Conservation (phyloP, 2,329 filamentous ascomycete genomes). For the Scedosporium minutisporum region DNA sequence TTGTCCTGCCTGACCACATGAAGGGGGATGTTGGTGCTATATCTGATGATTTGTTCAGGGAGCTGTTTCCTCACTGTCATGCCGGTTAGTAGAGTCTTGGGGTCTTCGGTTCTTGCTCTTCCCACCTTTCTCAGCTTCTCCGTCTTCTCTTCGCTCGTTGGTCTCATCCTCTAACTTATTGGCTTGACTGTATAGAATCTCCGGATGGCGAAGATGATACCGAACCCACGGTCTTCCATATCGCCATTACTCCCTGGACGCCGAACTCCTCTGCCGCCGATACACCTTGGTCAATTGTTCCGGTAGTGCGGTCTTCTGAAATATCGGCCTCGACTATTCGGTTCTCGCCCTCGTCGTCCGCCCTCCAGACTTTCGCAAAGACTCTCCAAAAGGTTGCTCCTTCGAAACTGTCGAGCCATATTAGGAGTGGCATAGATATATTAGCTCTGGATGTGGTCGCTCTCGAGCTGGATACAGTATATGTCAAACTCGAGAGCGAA, state of each 20-base stretch:
- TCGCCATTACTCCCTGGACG: slow-evolving; percentile 67
- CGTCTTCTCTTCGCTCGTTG: background rate
- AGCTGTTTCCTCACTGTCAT: slow-evolving; percentile 61
- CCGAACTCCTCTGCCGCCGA: slow-evolving; percentile 49
- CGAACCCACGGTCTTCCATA: slow-evolving; percentile 41
- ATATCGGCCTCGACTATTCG: slow-evolving; percentile 71
- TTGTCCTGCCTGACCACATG: slow-evolving; percentile 77
- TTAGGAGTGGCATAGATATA: slow-evolving; percentile 73
- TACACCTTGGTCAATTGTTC: slow-evolving; percentile 75
- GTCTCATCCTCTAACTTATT: background rate
- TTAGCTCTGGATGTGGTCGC: slow-evolving; percentile 72
- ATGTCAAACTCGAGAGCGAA: slow-evolving; percentile 75
- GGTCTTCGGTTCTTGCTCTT: background rate
- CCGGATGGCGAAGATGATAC: slow-evolving; percentile 24
- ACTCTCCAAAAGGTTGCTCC: slow-evolving; percentile 64
- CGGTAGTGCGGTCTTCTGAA: slow-evolving; percentile 55
- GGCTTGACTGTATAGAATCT: background rate
- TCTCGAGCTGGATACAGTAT: slow-evolving; percentile 72
- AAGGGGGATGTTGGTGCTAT: slow-evolving; percentile 78
- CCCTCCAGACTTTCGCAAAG: slow-evolving; percentile 70
- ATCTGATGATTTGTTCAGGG: slow-evolving; percentile 74
- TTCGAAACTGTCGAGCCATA: slow-evolving; percentile 62
- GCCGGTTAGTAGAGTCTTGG: slow-evolving; percentile 32
- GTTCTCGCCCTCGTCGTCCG: slow-evolving; percentile 62
- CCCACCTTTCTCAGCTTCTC: background rate